These are phyloP conservation scores for Aquilaria yunnanensis DNA, from an alignment of 345 rosid species.

Conservation along the genomic window DNA sequence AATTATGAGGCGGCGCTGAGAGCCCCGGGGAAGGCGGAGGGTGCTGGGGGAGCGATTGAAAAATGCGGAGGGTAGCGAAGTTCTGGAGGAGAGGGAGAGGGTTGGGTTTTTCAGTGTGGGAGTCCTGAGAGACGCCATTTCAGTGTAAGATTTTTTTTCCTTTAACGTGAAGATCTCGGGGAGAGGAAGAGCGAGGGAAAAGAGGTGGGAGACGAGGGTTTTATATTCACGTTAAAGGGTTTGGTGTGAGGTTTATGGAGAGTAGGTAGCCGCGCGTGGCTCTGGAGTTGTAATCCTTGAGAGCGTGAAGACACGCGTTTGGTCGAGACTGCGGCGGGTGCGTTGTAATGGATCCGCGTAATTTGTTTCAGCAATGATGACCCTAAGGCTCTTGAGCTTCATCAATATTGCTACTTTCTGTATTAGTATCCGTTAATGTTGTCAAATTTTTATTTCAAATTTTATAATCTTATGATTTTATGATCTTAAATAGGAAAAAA, in stretches of 20 bases:
- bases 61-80: slow-evolving; percentile 22
- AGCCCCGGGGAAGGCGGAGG: slow-evolving; percentile 18
- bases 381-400: too few species aligned
- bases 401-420: too few species aligned
- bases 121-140: slow-evolving; percentile 29
- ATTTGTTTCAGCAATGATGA: too few species aligned
- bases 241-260: slow-evolving; percentile 4
- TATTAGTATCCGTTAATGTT: too few species aligned
- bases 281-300: too few species aligned
- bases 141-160: background rate
- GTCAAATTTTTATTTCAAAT: too few species aligned
- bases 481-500: too few species aligned
- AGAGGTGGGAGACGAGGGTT: background rate
- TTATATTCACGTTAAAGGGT: slow-evolving; percentile 14
- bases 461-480: too few species aligned
- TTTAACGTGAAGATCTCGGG: background rate
- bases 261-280: too few species aligned
- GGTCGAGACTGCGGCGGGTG: too few species aligned
- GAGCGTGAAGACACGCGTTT: too few species aligned
- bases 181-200: slow-evolving; percentile 1
- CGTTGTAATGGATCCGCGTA: too few species aligned
- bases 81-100: slow-evolving; percentile 32
- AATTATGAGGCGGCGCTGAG: slow-evolving; percentile 19
- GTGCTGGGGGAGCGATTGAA: slow-evolving; percentile 14
- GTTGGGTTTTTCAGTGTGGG: slow-evolving; percentile 26